These are phyloP conservation scores for Boletus fagicola DNA, from an alignment of 768 basidiomycete genomes.

Conservation along the genomic window DNA sequence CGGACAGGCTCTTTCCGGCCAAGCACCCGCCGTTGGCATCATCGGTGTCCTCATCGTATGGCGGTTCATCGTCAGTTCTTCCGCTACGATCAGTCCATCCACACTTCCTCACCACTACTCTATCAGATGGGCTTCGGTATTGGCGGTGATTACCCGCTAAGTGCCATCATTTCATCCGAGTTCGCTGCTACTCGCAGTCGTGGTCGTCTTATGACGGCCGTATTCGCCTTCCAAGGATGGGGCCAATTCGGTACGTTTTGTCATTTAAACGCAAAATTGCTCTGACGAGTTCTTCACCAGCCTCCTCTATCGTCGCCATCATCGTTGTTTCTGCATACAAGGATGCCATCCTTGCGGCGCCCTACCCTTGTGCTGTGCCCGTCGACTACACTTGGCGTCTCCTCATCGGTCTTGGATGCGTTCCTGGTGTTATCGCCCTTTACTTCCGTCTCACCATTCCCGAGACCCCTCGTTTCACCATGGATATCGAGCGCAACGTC, in stretches of 20 bases:
- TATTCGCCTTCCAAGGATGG: constrained; percentile 86
- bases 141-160: constrained; percentile 86
- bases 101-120: neutral
- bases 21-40: constrained; percentile 63
- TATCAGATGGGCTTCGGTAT: constrained; percentile 74
- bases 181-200: constrained; percentile 76
- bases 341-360: constrained; percentile 45
- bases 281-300: constrained; percentile 29
- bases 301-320: constrained; percentile 63
- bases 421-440: constrained; percentile 77
- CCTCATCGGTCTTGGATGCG: constrained; percentile 82
- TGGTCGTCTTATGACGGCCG: constrained; percentile 86
- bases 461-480: constrained; percentile 87
- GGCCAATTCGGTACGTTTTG: constrained; percentile 65
- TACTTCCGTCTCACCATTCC: constrained; percentile 94
- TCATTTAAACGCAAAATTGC: neutral
- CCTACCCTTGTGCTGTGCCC: constrained; percentile 38
- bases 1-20: constrained; percentile 73
- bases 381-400: constrained; percentile 85
- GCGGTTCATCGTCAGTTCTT: constrained; percentile 62
- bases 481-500: constrained; percentile 87
- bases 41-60: constrained; percentile 78
- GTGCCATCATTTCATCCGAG: constrained; percentile 85
- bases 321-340: constrained; percentile 71
- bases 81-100: neutral